Percentiles rank a stretch among this genome's conserved stretches.
Conservation (phyloP, 768 basidiomycete genomes). For the Xerocomellus chrysenteron region DNA sequence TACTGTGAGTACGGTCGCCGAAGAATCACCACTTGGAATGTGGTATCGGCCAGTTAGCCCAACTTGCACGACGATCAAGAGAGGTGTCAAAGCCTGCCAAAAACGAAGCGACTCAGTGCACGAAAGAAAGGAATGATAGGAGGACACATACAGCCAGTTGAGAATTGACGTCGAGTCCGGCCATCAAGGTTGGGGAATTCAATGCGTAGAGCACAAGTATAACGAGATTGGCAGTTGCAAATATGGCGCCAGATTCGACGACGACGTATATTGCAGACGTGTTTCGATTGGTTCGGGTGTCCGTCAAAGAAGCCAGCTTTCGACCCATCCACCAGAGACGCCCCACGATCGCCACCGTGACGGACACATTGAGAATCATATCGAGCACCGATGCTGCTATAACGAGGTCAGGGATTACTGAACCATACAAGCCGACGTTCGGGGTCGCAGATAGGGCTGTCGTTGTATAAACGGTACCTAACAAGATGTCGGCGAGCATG, state of each 20-base stretch:
- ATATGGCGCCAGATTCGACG: slow-evolving; percentile 1
- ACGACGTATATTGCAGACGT: not conserved
- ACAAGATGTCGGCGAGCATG: not conserved
- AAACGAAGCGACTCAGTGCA: not conserved
- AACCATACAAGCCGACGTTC: not conserved
- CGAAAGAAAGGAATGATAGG: too few relatives aligned
- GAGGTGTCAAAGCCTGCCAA: not conserved
- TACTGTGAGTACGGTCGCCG: not conserved
- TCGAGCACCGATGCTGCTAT: not conserved
- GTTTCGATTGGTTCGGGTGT: not conserved
- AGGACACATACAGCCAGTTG: not conserved
- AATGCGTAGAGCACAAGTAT: not conserved
- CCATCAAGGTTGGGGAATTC: not conserved
- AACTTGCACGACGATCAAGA: not conserved
- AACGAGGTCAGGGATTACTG: not conserved
- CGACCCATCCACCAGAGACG: not conserved
- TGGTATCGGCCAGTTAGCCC: not conserved
- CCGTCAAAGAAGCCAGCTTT: not conserved
- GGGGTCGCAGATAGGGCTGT: not conserved
- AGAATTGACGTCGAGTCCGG: not conserved
- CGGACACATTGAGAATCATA: not conserved
- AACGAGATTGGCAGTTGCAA: too few relatives aligned
- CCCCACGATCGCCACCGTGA: not conserved
- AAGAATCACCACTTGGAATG: not conserved
- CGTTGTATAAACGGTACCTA: not conserved